phyloP scores from a whole-genome alignment of 1,139 yeast genomes.

The Nakaseomyces nivariensis region DNA sequence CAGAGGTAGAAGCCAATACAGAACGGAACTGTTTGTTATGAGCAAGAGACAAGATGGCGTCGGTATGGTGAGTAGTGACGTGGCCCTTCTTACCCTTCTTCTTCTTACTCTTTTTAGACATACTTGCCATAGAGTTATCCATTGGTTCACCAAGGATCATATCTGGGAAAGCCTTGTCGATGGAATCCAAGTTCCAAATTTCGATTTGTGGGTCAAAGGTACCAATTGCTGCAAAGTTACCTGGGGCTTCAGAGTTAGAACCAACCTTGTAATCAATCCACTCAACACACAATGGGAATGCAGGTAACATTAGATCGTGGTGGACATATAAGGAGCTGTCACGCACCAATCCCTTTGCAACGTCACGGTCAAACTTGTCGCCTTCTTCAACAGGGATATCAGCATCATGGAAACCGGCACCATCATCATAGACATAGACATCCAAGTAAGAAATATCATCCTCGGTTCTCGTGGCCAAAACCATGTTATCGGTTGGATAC shows the following conservation, averaged over 20 bases:
- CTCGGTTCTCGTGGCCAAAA: slow-evolving; percentile 89
- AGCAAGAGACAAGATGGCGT: slow-evolving; percentile 81
- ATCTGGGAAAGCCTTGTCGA: slow-evolving; percentile 93
- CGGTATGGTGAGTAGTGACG: slow-evolving; percentile 76
- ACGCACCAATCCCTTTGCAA: slow-evolving; percentile 59
- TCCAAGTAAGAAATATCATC: slow-evolving; percentile 90
- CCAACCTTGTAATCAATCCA: slow-evolving; percentile 77
- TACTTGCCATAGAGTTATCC: slow-evolving; percentile 37
- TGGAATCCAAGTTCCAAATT: slow-evolving; percentile 87
- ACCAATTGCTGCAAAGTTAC: slow-evolving; percentile 92
- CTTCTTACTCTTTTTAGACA: slow-evolving; percentile 38
- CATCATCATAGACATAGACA: slow-evolving; percentile 90
- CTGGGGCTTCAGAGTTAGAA: slow-evolving; percentile 40
- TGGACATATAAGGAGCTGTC: slow-evolving; percentile 79
- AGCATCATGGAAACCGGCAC: slow-evolving; percentile 69
- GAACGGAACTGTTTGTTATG: slow-evolving; percentile 78
- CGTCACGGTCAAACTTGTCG: slow-evolving; percentile 54
- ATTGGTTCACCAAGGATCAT: slow-evolving; percentile 76
- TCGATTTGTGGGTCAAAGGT: slow-evolving; percentile 97
- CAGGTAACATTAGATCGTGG: slow-evolving; percentile 93
- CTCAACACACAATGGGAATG: slow-evolving; percentile 93
- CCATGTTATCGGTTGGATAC: slow-evolving; percentile 80
- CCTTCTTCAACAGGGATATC: slow-evolving; percentile 50
- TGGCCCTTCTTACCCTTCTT: slow-evolving; percentile 45
- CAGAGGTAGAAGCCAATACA: slow-evolving; percentile 87